A percentile compares a stretch with the other conserved stretches of the same genome.
Evolutionary conservation across 768 basidiomycete genomes (phyloP).

Genomic region (Russula brevipes): DNA sequence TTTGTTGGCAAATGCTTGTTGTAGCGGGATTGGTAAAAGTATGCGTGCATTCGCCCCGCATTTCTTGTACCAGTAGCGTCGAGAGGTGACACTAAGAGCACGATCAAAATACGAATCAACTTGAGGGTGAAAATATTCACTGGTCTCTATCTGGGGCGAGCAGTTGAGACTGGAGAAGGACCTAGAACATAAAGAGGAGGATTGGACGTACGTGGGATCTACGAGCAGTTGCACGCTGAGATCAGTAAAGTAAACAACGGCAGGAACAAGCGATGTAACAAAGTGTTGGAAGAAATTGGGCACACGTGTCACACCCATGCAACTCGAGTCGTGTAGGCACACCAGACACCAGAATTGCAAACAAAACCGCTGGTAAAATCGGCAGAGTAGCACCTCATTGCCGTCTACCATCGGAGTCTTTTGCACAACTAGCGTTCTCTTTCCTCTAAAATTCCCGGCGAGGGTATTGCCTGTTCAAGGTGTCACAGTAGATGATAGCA

Average conservation of each 20-base stretch:
- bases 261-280: background rate
- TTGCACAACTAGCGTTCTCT: background rate
- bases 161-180: background rate
- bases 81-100: constrained; percentile 38
- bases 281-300: background rate
- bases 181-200: background rate
- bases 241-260: constrained; percentile 1
- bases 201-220: constrained; percentile 53
- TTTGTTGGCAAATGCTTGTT: constrained; percentile 60
- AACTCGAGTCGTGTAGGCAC: background rate
- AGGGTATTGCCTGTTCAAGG: constrained; percentile 2
- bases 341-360: constrained; percentile 5
- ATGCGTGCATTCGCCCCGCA: constrained; percentile 41
- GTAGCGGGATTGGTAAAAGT: constrained; percentile 37
- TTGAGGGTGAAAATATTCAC: constrained; percentile 33
- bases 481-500: constrained; percentile 22
- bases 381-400: background rate
- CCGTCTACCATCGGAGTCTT: constrained; percentile 6
- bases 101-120: constrained; percentile 24
- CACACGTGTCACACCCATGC: background rate
- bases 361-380: constrained; percentile 11
- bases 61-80: constrained; percentile 24
- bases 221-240: background rate
- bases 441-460: background rate
- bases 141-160: constrained; percentile 39